A percentile compares a stretch with the other conserved stretches of the same genome.
Conservation (phyloP, 345 rosid species). For the Citrus inodora region DNA sequence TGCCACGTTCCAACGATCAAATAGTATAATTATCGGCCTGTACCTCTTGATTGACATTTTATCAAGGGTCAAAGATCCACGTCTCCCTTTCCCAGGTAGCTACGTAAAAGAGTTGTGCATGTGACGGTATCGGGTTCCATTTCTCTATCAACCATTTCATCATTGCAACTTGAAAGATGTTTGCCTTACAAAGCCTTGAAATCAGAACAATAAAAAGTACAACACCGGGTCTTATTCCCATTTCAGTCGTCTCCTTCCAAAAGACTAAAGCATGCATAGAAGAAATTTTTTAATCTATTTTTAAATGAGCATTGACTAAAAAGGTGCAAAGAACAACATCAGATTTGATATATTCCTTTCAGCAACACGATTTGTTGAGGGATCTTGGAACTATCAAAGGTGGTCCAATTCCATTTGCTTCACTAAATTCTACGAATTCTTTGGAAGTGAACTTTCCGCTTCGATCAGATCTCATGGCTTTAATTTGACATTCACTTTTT, state of each 20-base stretch:
- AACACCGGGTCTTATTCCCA: slow-evolving; percentile 46
- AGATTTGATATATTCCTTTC: slow-evolving; percentile 45
- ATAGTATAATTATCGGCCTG: slow-evolving; percentile 16
- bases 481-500: no score
- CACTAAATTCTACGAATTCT: no score
- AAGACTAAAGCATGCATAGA: slow-evolving; percentile 24
- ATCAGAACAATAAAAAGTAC: slow-evolving; percentile 62
- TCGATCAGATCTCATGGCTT: no score
- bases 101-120: slow-evolving; percentile 51
- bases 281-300: slow-evolving; percentile 14
- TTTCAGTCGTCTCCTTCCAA: slow-evolving; percentile 36
- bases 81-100: slow-evolving; percentile 37
- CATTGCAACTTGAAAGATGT: not conserved
- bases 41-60: slow-evolving; percentile 39
- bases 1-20: slow-evolving; percentile 17
- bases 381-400: no score
- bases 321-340: slow-evolving; percentile 63
- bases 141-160: no score
- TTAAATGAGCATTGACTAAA: slow-evolving; percentile 35
- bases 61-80: slow-evolving; percentile 32
- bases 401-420: no score
- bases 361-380: no score
- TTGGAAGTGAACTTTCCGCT: no score
- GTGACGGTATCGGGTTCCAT: slow-evolving; percentile 46
- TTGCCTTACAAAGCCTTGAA: slow-evolving; percentile 45